Evolutionary conservation across 371 early-diverging fungal species (phyloP), one percentile per base, ranked within the genome.

Genomic region (Mucor racemosus): DNA sequence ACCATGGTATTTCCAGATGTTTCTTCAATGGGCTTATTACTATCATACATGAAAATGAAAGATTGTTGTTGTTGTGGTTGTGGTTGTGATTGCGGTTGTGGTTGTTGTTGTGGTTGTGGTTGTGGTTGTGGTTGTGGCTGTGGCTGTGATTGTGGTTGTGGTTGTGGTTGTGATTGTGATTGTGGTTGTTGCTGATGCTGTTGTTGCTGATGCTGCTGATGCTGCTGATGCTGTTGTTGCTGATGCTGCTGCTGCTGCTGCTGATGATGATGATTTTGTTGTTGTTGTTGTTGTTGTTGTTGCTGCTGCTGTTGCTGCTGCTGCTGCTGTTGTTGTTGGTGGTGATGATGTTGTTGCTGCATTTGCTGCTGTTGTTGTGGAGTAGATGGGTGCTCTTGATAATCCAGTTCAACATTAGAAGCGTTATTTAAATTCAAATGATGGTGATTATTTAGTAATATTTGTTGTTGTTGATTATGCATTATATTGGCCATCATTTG

Each of bases 401-500:
- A 50, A 7, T 50, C 11, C 26, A 50, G 11, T 19, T 50, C 50
- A 19, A 50, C 17, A 50, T 50, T 50, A 26, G 50, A 0, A 50
- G n/a, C n/a, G n/a, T 19, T 26, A 26, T 50, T 26, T 11, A 50
- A 11, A 50, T 50, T 50, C 13, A 50, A 21, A 50, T 50, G 50
- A 50, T 26, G 50, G 26, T 50, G 50, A 13, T 50, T 50, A 26
- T 7, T 50, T 19, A 50, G 9, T 3, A 50, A 50, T 21, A 50
- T 50, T 21, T 48, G 48, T 10, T 48, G 48, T 19, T 48, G 50
- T 19, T 26, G 50, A 50, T 50, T 50, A 50, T 50, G 50, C 26
- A 50, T 50, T 50, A 50, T 10, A 50, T 21, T 50, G 17, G 50
- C 50, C 50, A 50, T 50, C 0, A 50, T 50, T 26, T 44, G 44